phyloP scores from a whole-genome alignment of 1,284 basidiomycete species.

The Cutaneotrichosporon sp. region DNA sequence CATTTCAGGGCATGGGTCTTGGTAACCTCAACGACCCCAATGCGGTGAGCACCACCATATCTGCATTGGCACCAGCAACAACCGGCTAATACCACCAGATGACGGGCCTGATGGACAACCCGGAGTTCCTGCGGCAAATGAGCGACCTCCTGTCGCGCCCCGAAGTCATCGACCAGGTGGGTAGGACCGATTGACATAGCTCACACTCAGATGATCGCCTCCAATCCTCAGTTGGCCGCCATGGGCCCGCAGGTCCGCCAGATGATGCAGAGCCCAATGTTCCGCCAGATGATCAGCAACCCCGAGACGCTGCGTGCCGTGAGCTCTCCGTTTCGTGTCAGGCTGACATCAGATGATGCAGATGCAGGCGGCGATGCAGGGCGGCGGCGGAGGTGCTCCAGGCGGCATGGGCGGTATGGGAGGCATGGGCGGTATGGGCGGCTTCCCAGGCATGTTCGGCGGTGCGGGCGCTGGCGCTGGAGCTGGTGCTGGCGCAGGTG shows the following conservation, averaged over 20 bases:
- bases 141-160: constrained; percentile 67
- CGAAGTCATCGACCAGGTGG: constrained; percentile 66
- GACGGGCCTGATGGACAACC: constrained; percentile 75
- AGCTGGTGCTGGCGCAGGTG: constrained; percentile 22
- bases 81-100: constrained; percentile 64
- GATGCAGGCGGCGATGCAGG: constrained; percentile 55
- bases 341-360: constrained; percentile 61
- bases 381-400: constrained; percentile 20
- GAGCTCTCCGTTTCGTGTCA: not conserved
- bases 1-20: constrained; percentile 73
- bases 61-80: not conserved
- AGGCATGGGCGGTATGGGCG: constrained; percentile 27
- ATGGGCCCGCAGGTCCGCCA: constrained; percentile 77
- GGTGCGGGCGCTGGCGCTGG: constrained; percentile 19
- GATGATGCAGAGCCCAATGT: constrained; percentile 72
- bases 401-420: constrained; percentile 27
- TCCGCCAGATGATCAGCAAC: constrained; percentile 65
- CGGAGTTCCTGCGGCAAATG: constrained; percentile 63
- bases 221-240: constrained; percentile 69
- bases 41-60: constrained; percentile 58
- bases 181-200: constrained; percentile 5
- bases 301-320: constrained; percentile 42
- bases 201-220: constrained; percentile 61
- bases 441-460: constrained; percentile 30
- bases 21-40: constrained; percentile 83